Evolutionary conservation across 1,284 basidiomycete genomes (phyloP).

Genomic region (Ustilago lituana): DNA sequence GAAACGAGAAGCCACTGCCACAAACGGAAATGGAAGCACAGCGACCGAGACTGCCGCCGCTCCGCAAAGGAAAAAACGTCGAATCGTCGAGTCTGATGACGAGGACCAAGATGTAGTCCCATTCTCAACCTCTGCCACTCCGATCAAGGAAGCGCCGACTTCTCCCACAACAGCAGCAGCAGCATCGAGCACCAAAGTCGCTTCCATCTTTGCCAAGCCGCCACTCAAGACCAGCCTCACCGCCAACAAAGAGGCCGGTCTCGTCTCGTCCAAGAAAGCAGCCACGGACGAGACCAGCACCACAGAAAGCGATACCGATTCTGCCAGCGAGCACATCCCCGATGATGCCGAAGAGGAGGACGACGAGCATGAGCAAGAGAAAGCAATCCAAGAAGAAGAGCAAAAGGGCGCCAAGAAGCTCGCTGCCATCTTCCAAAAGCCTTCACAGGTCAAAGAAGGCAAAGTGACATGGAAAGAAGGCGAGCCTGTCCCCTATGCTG

Average conservation of each 20-base stretch:
- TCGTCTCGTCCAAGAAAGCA: conserved; percentile 16
- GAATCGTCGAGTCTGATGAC: conserved; percentile 68
- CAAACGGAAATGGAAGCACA: not conserved
- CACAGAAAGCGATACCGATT: conserved; percentile 23
- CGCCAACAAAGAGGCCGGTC: conserved; percentile 26
- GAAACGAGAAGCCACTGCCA: conserved; percentile 10
- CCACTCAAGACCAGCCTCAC: conserved; percentile 6
- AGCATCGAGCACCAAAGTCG: conserved; percentile 14
- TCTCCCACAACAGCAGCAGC: conserved; percentile 7
- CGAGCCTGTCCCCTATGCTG: conserved; percentile 88
- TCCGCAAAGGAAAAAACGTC: conserved; percentile 36
- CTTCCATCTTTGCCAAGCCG: conserved; percentile 29
- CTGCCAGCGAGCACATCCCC: conserved; percentile 59
- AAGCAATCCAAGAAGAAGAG: conserved; percentile 40
- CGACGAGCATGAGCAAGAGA: conserved; percentile 53
- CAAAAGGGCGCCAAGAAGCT: conserved; percentile 49
- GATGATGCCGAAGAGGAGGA: conserved; percentile 42
- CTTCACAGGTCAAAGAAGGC: conserved; percentile 76
- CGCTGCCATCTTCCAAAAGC: conserved; percentile 55
- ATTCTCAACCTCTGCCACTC: not conserved
- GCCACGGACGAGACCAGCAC: conserved; percentile 43
- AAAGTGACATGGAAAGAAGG: conserved; percentile 79
- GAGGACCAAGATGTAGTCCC: conserved; percentile 48
- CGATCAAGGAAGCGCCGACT: conserved; percentile 4
- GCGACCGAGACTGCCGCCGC: too few species aligned